Evolutionary conservation across 1,284 basidiomycete genomes (phyloP).

Genomic region (Grifola frondosa): DNA sequence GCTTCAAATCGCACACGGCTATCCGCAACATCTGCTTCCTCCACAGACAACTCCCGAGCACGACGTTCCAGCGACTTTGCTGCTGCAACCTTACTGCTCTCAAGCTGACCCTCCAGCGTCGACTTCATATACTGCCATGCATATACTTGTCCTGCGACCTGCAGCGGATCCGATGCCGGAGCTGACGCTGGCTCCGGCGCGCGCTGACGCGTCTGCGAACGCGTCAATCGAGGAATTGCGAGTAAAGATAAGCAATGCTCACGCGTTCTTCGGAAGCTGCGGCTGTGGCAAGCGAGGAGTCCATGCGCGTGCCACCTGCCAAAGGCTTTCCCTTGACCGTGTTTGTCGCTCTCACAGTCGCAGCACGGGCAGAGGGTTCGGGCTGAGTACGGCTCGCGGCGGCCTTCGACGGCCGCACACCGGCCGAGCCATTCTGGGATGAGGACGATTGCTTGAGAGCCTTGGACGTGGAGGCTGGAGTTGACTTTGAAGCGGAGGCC

Average conservation of each 20-base stretch:
- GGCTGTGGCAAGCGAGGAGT: constrained; percentile 3
- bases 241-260: not conserved
- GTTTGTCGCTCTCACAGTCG: constrained; percentile 14
- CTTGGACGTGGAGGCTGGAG: not conserved
- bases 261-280: constrained; percentile 9
- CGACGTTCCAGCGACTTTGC: constrained; percentile 11
- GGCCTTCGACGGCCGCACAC: constrained; percentile 1
- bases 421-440: too few species aligned
- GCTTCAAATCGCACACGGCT: constrained; percentile 25
- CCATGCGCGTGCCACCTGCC: constrained; percentile 7
- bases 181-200: not conserved
- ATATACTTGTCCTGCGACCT: constrained; percentile 23
- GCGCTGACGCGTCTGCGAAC: constrained; percentile 8
- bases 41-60: constrained; percentile 11
- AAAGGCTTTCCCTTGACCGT: constrained; percentile 14
- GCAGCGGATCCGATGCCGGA: constrained; percentile 14
- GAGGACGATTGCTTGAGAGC: constrained; percentile 2
- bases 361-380: constrained; percentile 10
- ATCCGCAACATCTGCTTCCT: constrained; percentile 27
- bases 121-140: constrained; percentile 29
- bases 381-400: constrained; percentile 9
- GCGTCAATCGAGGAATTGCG: not conserved
- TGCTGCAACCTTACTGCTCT: constrained; percentile 7
- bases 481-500: not conserved
- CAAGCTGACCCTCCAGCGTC: constrained; percentile 13